Evolutionary conservation across 495 filamentous ascomycete species (phyloP).

Genomic region (Podospora anserina): DNA sequence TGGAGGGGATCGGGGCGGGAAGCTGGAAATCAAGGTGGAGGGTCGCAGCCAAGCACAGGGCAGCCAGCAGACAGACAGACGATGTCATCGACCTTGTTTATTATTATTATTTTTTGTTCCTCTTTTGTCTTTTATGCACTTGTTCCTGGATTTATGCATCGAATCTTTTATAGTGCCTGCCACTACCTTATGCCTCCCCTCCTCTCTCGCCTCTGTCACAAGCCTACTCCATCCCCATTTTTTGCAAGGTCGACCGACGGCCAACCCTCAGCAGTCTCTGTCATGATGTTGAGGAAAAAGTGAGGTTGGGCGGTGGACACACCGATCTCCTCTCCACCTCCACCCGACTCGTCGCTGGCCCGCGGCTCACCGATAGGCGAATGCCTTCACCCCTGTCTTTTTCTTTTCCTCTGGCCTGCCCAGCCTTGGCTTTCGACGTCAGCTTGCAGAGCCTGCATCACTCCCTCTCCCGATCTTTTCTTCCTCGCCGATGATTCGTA

Average conservation of each 20-base stretch:
- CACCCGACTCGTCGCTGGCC: background rate
- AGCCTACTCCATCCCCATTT: background rate
- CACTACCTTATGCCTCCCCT: background rate
- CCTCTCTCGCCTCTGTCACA: background rate
- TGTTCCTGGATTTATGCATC: background rate
- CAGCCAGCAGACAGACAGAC: background rate
- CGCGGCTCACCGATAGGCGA: background rate
- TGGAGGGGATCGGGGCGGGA: slow-evolving; percentile 1
- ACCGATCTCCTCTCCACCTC: background rate
- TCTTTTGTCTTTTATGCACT: background rate
- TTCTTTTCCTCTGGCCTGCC: background rate
- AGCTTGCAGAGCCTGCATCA: background rate
- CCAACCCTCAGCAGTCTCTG: background rate
- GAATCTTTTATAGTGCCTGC: background rate
- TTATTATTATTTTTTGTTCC: background rate
- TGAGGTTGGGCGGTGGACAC: background rate
- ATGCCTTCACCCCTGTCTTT: background rate
- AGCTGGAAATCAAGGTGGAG: slow-evolving; percentile 14
- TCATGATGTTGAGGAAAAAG: background rate
- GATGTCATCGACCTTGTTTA: background rate
- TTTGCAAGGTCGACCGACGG: background rate
- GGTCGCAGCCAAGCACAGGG: background rate
- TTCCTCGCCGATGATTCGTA: background rate
- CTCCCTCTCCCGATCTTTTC: background rate
- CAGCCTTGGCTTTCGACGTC: background rate